phyloP scores from a whole-genome alignment of 192 early-diverging fungal species.

The Podila clonocystis region DNA sequence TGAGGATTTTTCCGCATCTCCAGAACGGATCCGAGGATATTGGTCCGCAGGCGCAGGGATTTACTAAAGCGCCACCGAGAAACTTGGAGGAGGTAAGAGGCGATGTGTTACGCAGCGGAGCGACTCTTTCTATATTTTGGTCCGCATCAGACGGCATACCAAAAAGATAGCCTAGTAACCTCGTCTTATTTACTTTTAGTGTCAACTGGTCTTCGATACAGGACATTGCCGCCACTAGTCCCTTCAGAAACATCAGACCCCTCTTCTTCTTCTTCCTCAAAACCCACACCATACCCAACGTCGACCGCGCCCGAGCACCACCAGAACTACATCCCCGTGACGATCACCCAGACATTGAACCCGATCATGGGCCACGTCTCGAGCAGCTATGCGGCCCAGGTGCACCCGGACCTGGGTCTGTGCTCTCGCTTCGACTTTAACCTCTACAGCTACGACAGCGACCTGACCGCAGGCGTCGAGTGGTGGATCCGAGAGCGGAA shows the following conservation, averaged over 20 bases:
- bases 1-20: slow-evolving; percentile 13
- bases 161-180: not conserved
- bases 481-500: slow-evolving; percentile 66
- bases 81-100: slow-evolving; percentile 84
- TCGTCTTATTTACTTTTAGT: slow-evolving; percentile 28
- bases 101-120: slow-evolving; percentile 22
- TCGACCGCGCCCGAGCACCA: slow-evolving; percentile 45
- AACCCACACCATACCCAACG: slow-evolving; percentile 29
- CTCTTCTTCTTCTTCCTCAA: slow-evolving; percentile 20
- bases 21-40: slow-evolving; percentile 56
- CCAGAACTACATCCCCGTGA: slow-evolving; percentile 56
- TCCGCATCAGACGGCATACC: not conserved
- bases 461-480: slow-evolving; percentile 88
- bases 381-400: slow-evolving; percentile 82
- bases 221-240: slow-evolving; percentile 60
- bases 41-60: slow-evolving; percentile 77
- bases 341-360: slow-evolving; percentile 81
- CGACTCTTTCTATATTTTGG: slow-evolving; percentile 6
- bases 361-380: slow-evolving; percentile 96
- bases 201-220: slow-evolving; percentile 78
- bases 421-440: slow-evolving; percentile 92
- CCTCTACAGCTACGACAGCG: slow-evolving; percentile 90
- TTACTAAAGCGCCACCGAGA: slow-evolving; percentile 81
- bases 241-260: slow-evolving; percentile 32
- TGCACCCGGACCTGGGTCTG: slow-evolving; percentile 73